Percentiles rank a stretch among this genome's conserved stretches.
These are phyloP conservation scores for Teunomyces pallodes DNA, from an alignment of 805 yeast species.

Conservation along the genomic window DNA sequence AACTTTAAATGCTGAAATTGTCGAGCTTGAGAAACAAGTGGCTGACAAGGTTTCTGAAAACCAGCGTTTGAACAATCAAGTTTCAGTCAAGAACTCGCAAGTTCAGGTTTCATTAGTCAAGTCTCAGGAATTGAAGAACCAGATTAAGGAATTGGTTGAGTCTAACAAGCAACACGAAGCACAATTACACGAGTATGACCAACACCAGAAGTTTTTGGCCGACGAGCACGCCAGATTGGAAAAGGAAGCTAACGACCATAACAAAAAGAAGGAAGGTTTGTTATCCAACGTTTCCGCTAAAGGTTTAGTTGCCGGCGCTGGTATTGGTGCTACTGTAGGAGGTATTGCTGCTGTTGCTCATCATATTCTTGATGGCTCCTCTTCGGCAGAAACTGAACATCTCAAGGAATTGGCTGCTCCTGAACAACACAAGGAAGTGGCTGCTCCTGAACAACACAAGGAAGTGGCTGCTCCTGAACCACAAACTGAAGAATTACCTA, in stretches of 20 bases:
- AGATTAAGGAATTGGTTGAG: conserved; percentile 25
- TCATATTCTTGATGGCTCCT: not conserved
- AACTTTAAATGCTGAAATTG: conserved; percentile 61
- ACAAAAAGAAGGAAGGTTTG: not conserved
- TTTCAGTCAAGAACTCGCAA: conserved; percentile 68
- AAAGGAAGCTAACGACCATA: conserved; percentile 4
- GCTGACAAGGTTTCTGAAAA: conserved; percentile 52
- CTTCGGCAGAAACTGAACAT: not conserved
- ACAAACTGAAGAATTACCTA: not conserved
- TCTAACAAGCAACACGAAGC: conserved; percentile 20
- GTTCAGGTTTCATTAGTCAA: conserved; percentile 58
- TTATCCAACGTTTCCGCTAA: not conserved
- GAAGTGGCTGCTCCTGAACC: not conserved
- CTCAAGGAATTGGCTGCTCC: not conserved
- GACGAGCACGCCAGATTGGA: conserved; percentile 1
- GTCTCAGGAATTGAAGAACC: conserved; percentile 35
- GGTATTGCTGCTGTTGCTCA: conserved; percentile 6
- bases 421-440: not conserved
- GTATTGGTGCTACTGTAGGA: conserved; percentile 9
- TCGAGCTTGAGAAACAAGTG: conserved; percentile 55
- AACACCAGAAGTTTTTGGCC: not conserved
- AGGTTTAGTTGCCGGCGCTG: conserved; percentile 8
- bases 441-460: not conserved
- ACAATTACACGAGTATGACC: conserved; percentile 15
- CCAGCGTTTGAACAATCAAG: conserved; percentile 60